Evolutionary conservation across 176 grass and related monocot genomes (phyloP).

Genomic region (Aechmea fasciata): DNA sequence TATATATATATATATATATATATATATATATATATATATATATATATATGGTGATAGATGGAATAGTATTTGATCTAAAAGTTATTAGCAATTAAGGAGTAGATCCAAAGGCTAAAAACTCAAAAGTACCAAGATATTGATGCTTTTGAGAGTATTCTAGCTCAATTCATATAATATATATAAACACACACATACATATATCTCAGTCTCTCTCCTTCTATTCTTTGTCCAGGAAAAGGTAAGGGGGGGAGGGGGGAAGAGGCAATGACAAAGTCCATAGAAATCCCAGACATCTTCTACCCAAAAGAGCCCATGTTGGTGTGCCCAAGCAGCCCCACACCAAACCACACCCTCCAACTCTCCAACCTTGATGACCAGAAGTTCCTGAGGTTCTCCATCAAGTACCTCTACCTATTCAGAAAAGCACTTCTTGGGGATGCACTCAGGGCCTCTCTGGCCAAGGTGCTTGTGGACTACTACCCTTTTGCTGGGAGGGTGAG

Average conservation of each 20-base stretch:
- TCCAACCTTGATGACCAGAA: slow-evolving; percentile 95
- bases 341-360: slow-evolving; percentile 44
- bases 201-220: not conserved
- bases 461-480: slow-evolving; percentile 67
- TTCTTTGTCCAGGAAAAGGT: not conserved
- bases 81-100: too few species aligned
- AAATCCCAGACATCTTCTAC: slow-evolving; percentile 44
- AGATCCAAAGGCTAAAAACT: too few species aligned
- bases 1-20: too few species aligned
- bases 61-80: too few species aligned
- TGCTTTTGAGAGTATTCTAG: too few species aligned
- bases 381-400: slow-evolving; percentile 96
- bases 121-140: too few species aligned
- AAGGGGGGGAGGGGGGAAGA: not conserved
- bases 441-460: slow-evolving; percentile 37
- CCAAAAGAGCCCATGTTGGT: slow-evolving; percentile 28
- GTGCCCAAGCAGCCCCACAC: slow-evolving; percentile 37
- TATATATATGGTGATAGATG: too few species aligned
- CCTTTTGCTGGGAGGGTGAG: slow-evolving; percentile 64
- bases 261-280: slow-evolving; percentile 1
- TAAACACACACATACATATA: too few species aligned
- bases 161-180: too few species aligned
- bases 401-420: slow-evolving; percentile 72
- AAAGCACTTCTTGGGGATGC: slow-evolving; percentile 13
- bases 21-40: too few species aligned